phyloP scores from a whole-genome alignment of 495 filamentous ascomycete species.

The Hypoxylon perforatum region DNA sequence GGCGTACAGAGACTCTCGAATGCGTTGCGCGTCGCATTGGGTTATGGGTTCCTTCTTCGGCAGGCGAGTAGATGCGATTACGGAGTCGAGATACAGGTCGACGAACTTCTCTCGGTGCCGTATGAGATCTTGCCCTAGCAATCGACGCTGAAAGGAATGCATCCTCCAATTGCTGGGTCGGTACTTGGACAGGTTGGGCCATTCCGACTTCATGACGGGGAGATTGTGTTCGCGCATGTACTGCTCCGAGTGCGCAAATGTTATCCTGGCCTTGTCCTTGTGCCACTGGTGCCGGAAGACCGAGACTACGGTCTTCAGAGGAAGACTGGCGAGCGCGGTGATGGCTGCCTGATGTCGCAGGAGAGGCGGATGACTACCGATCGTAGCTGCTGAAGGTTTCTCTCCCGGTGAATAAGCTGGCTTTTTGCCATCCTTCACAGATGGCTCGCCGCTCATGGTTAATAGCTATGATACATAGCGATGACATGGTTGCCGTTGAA shows the following conservation, averaged over 20 bases:
- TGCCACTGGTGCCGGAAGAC: constrained; percentile 45
- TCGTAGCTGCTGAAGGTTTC: not conserved
- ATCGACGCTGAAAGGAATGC: constrained; percentile 18
- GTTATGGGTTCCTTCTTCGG: constrained; percentile 32
- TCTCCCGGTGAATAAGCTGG: constrained; percentile 14
- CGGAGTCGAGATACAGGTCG: constrained; percentile 29
- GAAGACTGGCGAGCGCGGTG: constrained; percentile 36
- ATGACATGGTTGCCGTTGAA: constrained; percentile 12
- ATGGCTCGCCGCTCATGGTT: constrained; percentile 27
- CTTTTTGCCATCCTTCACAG: constrained; percentile 30
- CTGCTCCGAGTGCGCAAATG: constrained; percentile 43
- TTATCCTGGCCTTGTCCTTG: constrained; percentile 40
- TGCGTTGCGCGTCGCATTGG: not conserved
- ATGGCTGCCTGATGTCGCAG: constrained; percentile 37
- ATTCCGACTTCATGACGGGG: constrained; percentile 9
- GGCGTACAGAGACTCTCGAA: constrained; percentile 27
- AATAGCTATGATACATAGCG: not conserved
- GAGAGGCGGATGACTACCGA: constrained; percentile 15
- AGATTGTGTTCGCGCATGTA: constrained; percentile 32
- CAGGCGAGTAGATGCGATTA: constrained; percentile 26
- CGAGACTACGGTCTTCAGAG: constrained; percentile 39
- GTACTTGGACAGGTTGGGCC: constrained; percentile 33
- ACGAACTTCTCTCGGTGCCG: constrained; percentile 39
- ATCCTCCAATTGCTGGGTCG: constrained; percentile 18
- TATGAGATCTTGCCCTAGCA: constrained; percentile 31